These are phyloP conservation scores for Picochlorum sp. DNA, from an alignment of 139 green algal genomes.

Conservation along the genomic window DNA sequence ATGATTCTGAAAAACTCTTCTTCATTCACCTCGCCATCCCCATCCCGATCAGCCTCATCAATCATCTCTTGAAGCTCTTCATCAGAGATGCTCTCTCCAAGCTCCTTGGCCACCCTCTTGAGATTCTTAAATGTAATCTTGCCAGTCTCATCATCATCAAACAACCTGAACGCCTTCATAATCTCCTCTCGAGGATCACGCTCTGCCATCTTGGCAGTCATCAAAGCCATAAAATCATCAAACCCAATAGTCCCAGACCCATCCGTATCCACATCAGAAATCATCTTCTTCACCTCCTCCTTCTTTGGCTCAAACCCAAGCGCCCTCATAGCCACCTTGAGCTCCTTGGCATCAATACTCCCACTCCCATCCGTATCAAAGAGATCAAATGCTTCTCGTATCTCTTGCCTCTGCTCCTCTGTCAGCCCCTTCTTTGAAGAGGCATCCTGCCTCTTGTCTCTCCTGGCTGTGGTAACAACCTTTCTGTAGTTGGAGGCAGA, in stretches of 20 bases:
- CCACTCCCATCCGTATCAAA: conserved; percentile 97
- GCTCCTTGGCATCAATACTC: conserved; percentile 95
- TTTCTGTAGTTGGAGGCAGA: conserved; percentile 51
- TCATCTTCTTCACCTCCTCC: conserved; percentile 99
- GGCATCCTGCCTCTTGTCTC: conserved; percentile 52
- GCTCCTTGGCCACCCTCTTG: conserved; percentile 95
- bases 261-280: conserved; percentile 96
- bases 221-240: conserved; percentile 73
- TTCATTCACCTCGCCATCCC: conserved; percentile 90
- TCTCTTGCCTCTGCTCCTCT: conserved; percentile 98
- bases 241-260: conserved; percentile 76
- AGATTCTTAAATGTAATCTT: conserved; percentile 97
- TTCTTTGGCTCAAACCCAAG: conserved; percentile 98
- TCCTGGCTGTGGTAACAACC: conserved; percentile 58
- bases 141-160: conserved; percentile 90
- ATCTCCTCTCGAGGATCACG: conserved; percentile 91
- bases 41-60: conserved; percentile 83
- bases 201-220: conserved; percentile 95
- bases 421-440: conserved; percentile 62
- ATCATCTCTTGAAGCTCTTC: conserved; percentile 96
- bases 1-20: conserved; percentile 97
- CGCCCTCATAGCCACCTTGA: conserved; percentile 82
- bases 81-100: conserved; percentile 94
- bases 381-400: conserved; percentile 95
- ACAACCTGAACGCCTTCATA: conserved; percentile 93